These are phyloP conservation scores for Hanseniaspora hatyaiensis DNA, from an alignment of 805 yeast species.

Conservation along the genomic window DNA sequence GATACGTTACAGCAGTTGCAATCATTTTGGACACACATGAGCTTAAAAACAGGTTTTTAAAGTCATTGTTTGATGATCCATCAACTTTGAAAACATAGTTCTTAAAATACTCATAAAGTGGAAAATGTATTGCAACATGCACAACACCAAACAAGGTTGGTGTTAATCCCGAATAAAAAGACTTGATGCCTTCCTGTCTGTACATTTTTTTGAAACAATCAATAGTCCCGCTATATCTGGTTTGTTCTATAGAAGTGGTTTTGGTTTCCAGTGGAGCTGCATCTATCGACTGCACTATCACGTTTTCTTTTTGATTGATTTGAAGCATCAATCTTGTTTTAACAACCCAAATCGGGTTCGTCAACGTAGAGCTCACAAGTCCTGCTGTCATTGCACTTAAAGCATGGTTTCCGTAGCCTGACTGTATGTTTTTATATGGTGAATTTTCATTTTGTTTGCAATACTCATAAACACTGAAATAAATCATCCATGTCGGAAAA, in stretches of 20 bases:
- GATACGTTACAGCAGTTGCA: slow-evolving; percentile 82
- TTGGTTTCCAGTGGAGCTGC: neutral
- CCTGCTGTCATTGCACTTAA: slow-evolving; percentile 78
- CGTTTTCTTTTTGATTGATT: slow-evolving; percentile 31
- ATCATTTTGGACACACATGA: slow-evolving; percentile 75
- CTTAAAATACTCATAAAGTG: slow-evolving; percentile 77
- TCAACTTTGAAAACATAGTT: slow-evolving; percentile 29
- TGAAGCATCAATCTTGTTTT: slow-evolving; percentile 90
- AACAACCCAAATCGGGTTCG: slow-evolving; percentile 97
- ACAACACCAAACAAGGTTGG: slow-evolving; percentile 83
- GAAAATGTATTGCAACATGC: slow-evolving; percentile 94
- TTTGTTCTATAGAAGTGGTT: slow-evolving; percentile 17
- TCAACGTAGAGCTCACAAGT: slow-evolving; percentile 64
- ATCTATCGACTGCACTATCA: slow-evolving; percentile 29
- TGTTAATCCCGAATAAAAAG: slow-evolving; percentile 78
- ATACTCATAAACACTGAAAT: slow-evolving; percentile 78
- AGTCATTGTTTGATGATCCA: slow-evolving; percentile 18
- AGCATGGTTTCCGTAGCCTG: slow-evolving; percentile 31
- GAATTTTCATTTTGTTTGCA: slow-evolving; percentile 39
- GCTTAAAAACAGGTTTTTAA: slow-evolving; percentile 45
- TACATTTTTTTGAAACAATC: slow-evolving; percentile 79
- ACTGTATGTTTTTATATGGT: slow-evolving; percentile 14
- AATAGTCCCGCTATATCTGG: slow-evolving; percentile 55
- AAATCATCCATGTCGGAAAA: slow-evolving; percentile 95
- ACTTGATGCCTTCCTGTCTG: slow-evolving; percentile 60